Conservation (phyloP, 163 green algal species). For the Volvox carteri region DNA sequence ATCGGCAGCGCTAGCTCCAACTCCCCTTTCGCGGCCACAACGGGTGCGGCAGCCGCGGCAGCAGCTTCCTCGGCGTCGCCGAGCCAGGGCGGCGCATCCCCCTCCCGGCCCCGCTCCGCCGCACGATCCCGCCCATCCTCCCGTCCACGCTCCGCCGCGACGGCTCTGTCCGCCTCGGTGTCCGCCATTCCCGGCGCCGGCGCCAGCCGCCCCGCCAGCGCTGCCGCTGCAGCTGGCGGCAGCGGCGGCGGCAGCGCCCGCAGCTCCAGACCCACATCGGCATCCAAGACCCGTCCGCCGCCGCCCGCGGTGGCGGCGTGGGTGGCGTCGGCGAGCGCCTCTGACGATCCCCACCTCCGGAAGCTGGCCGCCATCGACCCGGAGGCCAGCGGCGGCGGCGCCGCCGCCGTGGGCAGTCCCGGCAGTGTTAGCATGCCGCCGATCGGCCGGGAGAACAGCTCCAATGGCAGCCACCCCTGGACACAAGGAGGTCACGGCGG, state of each 20-base stretch:
- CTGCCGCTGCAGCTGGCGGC: not conserved
- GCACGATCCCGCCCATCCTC: not conserved
- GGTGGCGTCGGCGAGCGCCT: slow-evolving; percentile 11
- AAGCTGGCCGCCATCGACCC: not conserved
- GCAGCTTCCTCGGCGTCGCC: not conserved
- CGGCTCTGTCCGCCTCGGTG: not conserved
- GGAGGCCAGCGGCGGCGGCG: not conserved
- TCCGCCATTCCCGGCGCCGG: not conserved
- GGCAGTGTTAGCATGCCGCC: slow-evolving; percentile 18
- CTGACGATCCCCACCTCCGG: slow-evolving; percentile 47
- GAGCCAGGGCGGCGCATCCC: slow-evolving; percentile 1
- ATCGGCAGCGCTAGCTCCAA: not conserved
- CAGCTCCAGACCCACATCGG: slow-evolving; percentile 8
- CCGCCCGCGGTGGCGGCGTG: slow-evolving; percentile 28
- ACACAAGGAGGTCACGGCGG: not conserved
- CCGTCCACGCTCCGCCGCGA: not conserved
- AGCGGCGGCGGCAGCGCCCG: not conserved
- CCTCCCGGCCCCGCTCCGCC: not conserved
- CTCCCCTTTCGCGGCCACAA: not conserved
- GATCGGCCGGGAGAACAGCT: slow-evolving; percentile 22
- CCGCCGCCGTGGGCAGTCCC: not conserved
- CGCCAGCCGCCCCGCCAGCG: slow-evolving; percentile 22
- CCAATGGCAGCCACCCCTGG: not conserved
- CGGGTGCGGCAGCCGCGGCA: not conserved
- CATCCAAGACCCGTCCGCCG: slow-evolving; percentile 8